These are phyloP conservation scores for Blastomyces silverae DNA, from an alignment of 2,329 filamentous ascomycete species.

Conservation along the genomic window DNA sequence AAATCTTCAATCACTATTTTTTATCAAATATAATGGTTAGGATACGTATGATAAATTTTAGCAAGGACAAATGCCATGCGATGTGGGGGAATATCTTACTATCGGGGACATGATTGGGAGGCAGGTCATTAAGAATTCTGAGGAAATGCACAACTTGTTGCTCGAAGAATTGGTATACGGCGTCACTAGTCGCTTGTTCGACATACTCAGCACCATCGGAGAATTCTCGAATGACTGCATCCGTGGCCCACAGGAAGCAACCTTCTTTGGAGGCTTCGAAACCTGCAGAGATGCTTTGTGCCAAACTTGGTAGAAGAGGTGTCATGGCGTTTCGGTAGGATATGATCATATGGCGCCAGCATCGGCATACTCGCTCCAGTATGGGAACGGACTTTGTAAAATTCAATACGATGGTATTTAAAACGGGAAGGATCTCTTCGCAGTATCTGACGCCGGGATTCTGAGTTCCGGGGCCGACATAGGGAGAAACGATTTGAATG, in stretches of 20 bases:
- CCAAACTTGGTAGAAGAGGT: conserved; percentile 75
- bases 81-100: conserved; percentile 37
- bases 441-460: conserved; percentile 96
- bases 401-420: conserved; percentile 78
- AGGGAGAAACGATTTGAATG: conserved; percentile 69
- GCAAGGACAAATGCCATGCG: conserved; percentile 2
- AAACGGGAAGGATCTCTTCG: conserved; percentile 82
- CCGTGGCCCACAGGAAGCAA: conserved; percentile 97
- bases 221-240: conserved; percentile 90
- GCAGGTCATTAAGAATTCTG: conserved; percentile 77
- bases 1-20: conserved; percentile 80
- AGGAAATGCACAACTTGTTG: conserved; percentile 86
- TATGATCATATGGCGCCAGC: conserved; percentile 95
- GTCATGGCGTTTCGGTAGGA: conserved; percentile 87
- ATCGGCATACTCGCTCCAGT: conserved; percentile 85
- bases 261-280: conserved; percentile 84
- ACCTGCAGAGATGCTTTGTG: conserved; percentile 77
- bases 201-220: conserved; percentile 83
- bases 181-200: conserved; percentile 69
- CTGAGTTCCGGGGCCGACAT: conserved; percentile 62
- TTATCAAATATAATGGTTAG: background rate
- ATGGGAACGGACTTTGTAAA: conserved; percentile 83
- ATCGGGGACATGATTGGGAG: conserved; percentile 68
- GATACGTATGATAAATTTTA: conserved; percentile 17
- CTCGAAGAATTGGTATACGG: conserved; percentile 92